Evolutionary conservation across 2,329 filamentous ascomycete species (phyloP), one percentile per base, ranked within the genome.

Genomic region (Fusarium armeniacum): DNA sequence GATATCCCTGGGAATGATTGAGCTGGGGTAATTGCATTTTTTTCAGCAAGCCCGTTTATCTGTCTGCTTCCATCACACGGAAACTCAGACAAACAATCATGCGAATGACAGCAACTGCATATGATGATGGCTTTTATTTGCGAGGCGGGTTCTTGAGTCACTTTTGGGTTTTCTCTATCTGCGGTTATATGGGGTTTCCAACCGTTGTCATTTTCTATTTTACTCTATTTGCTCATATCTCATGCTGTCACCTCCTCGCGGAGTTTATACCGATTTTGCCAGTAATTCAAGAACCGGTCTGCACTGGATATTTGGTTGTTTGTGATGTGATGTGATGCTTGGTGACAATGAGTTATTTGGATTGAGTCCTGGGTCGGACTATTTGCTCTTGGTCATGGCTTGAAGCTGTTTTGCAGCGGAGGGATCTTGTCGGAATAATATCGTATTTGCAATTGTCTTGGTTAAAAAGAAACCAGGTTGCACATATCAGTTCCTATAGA

Each of bases 141-240:
- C 71, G 64, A 75, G 70, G 70, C 70, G 74, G 70, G 70, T 77
- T 76, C 68, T 74, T 75, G 73, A 75, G 70, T 65, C 67, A 73
- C 54, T 62, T 76, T 70, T 70, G 57, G 66, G 75, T 75, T 76
- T 50, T 30, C 28, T 30, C 28, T 65, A 63, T 74, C 55, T 70
- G 54, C 59, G 50, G 58, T 59, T 61, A 55, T 46, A 59, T 69
- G 63, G 64, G 43, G 62, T 66, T 55, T 67, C 62, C 54, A 41
- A 65, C 62, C 62, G 41, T 52, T 65, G 41, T 35, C 53, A 66
- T 71, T 69, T 67, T 66, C 49, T 68, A 53, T 58, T 67, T 58
- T 63, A 65, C 62, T 67, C 53, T 68, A 67, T 67, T 71, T 70
- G 52, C 54, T 70, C 67, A 70, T 55, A 70, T 65, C 58, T 67